Percentiles rank a stretch among this genome's conserved stretches.
Conservation (phyloP, 2,329 filamentous ascomycete genomes). For the Trichoderma cornu-damae region DNA sequence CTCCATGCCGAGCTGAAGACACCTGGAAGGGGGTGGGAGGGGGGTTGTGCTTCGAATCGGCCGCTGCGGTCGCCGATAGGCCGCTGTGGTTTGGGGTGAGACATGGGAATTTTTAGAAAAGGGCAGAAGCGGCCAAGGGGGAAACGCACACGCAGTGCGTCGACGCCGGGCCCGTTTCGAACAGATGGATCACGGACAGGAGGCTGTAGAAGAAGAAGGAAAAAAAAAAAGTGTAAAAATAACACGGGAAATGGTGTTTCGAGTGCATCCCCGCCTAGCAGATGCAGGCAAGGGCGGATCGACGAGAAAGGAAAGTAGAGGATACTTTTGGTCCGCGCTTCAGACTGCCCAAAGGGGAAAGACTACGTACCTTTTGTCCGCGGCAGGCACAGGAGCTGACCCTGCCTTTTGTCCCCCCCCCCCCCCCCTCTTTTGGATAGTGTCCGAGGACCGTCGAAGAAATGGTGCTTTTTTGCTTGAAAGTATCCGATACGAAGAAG, state of each 20-base stretch:
- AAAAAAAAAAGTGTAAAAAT: too few species aligned
- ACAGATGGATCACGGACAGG: not conserved
- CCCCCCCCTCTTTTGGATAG: not conserved
- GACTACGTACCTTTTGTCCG: constrained; percentile 3
- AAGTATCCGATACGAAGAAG: not conserved
- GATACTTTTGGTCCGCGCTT: constrained; percentile 4
- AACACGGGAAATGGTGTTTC: not conserved
- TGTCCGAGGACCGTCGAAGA: too few species aligned
- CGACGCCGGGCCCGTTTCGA: not conserved
- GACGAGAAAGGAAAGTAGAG: constrained; percentile 8
- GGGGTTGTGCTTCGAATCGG: constrained; percentile 8
- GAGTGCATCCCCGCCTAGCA: constrained; percentile 5
- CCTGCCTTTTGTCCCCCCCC: not conserved
- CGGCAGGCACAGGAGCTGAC: not conserved
- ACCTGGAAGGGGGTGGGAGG: not conserved
- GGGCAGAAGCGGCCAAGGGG: not conserved
- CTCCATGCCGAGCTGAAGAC: constrained; percentile 14
- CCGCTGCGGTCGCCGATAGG: constrained; percentile 7
- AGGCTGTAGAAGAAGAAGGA: too few species aligned
- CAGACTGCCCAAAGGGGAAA: constrained; percentile 8
- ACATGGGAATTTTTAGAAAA: constrained; percentile 5
- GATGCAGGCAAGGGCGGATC: constrained; percentile 8
- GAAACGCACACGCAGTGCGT: not conserved
- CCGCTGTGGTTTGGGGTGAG: not conserved
- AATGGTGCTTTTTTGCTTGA: too few species aligned